phyloP scores from a whole-genome alignment of 352 stramenopile genomes.

The Pythium chondricola region DNA sequence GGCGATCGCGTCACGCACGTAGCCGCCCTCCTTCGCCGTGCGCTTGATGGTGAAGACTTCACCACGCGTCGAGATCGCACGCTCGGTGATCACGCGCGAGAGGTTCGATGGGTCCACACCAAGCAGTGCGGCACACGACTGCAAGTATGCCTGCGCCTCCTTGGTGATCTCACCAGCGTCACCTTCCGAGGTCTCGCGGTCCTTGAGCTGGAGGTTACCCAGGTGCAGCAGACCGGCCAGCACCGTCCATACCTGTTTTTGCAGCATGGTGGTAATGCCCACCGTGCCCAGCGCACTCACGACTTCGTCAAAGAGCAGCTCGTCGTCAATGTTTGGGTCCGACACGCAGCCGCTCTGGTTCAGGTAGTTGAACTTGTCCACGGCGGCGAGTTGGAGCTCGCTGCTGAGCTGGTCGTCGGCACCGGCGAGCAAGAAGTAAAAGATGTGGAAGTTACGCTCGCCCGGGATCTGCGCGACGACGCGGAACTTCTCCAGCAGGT shows the following conservation, averaged over 20 bases:
- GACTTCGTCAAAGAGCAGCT: slow-evolving; percentile 83
- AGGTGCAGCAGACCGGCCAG: slow-evolving; percentile 74
- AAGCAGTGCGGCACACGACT: slow-evolving; percentile 53
- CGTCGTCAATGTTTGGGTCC: slow-evolving; percentile 84
- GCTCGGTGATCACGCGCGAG: slow-evolving; percentile 75
- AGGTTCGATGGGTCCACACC: slow-evolving; percentile 63
- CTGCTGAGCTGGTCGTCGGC: slow-evolving; percentile 50
- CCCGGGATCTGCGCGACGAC: slow-evolving; percentile 81
- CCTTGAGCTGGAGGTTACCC: slow-evolving; percentile 71
- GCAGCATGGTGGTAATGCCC: slow-evolving; percentile 53
- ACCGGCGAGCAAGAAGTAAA: slow-evolving; percentile 85
- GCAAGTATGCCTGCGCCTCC: slow-evolving; percentile 44
- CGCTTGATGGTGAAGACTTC: slow-evolving; percentile 92
- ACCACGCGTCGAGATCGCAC: slow-evolving; percentile 88
- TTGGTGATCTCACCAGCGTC: slow-evolving; percentile 64
- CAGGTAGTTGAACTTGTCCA: slow-evolving; percentile 69
- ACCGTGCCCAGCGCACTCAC: slow-evolving; percentile 70
- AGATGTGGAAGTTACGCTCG: slow-evolving; percentile 90
- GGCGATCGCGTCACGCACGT: slow-evolving; percentile 93
- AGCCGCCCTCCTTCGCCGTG: slow-evolving; percentile 79
- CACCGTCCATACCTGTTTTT: slow-evolving; percentile 76
- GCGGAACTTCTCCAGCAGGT: slow-evolving; percentile 87
- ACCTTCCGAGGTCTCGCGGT: slow-evolving; percentile 74
- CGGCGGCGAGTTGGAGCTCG: slow-evolving; percentile 50
- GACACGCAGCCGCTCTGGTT: slow-evolving; percentile 84